Percentiles rank a stretch among this genome's conserved stretches.
Evolutionary conservation across 768 basidiomycete species (phyloP).

Genomic region (Auricularia sp.): DNA sequence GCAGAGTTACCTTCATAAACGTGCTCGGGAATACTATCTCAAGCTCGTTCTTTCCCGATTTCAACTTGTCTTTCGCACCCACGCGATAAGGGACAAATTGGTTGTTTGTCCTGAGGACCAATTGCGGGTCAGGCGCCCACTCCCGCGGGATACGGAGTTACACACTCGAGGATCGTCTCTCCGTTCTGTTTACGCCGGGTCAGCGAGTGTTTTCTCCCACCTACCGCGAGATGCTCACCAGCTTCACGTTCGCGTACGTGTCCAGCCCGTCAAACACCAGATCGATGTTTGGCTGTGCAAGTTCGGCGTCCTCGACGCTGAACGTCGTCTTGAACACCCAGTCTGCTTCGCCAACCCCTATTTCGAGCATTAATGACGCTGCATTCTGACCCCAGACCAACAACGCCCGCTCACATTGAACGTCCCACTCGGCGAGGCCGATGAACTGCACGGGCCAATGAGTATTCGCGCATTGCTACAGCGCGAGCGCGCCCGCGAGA

Average conservation of each 20-base stretch:
- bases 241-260: slow-evolving; percentile 64
- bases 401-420: slow-evolving; percentile 51
- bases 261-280: slow-evolving; percentile 87
- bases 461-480: slow-evolving; percentile 1
- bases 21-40: slow-evolving; percentile 63
- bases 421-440: slow-evolving; percentile 78
- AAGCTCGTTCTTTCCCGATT: slow-evolving; percentile 53
- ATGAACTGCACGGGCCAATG: slow-evolving; percentile 40
- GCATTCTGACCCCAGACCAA: slow-evolving; percentile 12
- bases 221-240: slow-evolving; percentile 38
- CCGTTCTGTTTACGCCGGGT: slow-evolving; percentile 47
- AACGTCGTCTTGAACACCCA: slow-evolving; percentile 78
- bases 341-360: slow-evolving; percentile 81
- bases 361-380: not conserved
- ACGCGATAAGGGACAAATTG: slow-evolving; percentile 75
- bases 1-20: slow-evolving; percentile 44
- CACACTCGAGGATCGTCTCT: slow-evolving; percentile 50
- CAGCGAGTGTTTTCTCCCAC: not conserved
- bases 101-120: slow-evolving; percentile 48
- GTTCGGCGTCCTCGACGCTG: slow-evolving; percentile 35
- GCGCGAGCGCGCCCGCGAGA: not conserved
- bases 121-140: not conserved
- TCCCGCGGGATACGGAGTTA: not conserved
- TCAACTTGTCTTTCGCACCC: slow-evolving; percentile 43
- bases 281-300: slow-evolving; percentile 44